Base-by-base conservation (phyloP, 148 eudicot species). In the Chenopodium formosanum region DNA sequence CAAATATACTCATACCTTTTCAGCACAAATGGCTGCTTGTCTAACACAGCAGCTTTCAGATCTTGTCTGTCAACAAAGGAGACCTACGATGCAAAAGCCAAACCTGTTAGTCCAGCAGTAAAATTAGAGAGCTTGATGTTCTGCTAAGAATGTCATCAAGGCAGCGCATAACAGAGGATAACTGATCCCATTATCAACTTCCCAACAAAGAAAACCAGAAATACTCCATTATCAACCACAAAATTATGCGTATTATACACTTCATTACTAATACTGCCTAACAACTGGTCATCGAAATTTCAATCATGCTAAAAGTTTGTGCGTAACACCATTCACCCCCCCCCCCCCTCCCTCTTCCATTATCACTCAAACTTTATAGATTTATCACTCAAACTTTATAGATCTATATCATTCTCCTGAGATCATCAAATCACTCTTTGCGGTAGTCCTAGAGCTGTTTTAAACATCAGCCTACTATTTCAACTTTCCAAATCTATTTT, bases 21-120 rank as follows among this genome's bases (percentile, higher is more conserved):
- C 66, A 91, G 90, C 65, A 56, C 50, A 77, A 87, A 87, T 70
- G 92, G 94, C n/a, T 87, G 92, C 82, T 90, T 81, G 65, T 86
- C 86, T 84, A 91, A 78, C 74, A 86, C 81, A 46, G 92, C 90
- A 63, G 70, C 83, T 86, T 91, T 91, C 83, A 90, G 84, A 77
- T 90, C 90, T 79, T 85, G 85, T 83, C 91, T 86, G 75, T 83
- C 86, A 4, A 82, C 78, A 73, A 91, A 91, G 68, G 92, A 86
- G 72, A 91, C 91, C 94, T 91, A 79, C 69, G 58, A 80, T 65
- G 77, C 79, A 86, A 86, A 85, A 53, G 37, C 46, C 73, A 69
- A 81, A 81, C 66, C 40, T 70, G 69, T 77, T 44, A 77, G 75
- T 17, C 9, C 29, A 9, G 22, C 60, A 72, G 32, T 75, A 37